A percentile compares a stretch with the other conserved stretches of the same genome.
Evolutionary conservation across 331 rosid genomes (phyloP).

Genomic region (Stylosanthes scabra): DNA sequence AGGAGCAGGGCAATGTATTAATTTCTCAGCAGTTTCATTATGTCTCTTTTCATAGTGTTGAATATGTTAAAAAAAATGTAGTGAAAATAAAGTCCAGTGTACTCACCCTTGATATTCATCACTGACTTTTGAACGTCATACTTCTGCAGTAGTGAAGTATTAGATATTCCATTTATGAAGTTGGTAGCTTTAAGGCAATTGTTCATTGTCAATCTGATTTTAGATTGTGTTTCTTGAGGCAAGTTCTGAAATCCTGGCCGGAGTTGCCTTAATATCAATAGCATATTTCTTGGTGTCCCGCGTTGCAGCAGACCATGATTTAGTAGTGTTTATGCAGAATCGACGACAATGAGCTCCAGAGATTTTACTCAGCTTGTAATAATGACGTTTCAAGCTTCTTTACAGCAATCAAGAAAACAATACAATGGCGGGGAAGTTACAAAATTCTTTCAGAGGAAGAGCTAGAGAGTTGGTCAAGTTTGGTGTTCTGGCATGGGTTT

Average conservation of each 20-base stretch:
- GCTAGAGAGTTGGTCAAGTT: conserved; percentile 80
- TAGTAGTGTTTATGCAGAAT: conserved; percentile 83
- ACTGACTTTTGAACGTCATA: conserved; percentile 12
- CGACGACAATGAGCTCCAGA: conserved; percentile 73
- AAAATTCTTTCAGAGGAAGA: conserved; percentile 71
- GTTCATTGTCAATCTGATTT: conserved; percentile 22
- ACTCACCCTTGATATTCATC: conserved; percentile 22
- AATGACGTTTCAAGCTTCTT: conserved; percentile 69
- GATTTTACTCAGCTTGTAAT: conserved; percentile 73
- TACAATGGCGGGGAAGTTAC: conserved; percentile 79
- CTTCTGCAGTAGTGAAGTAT: neutral
- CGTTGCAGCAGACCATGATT: conserved; percentile 64
- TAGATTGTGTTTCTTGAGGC: conserved; percentile 26
- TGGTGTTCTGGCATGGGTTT: conserved; percentile 94
- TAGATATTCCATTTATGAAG: conserved; percentile 18
- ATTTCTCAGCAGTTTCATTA: conserved; percentile 4
- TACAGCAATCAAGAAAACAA: conserved; percentile 79
- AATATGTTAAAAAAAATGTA: conserved; percentile 10
- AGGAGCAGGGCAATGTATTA: neutral
- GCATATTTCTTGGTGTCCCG: conserved; percentile 59
- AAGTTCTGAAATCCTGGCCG: conserved; percentile 40
- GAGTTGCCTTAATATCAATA: conserved; percentile 45
- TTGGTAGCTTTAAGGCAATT: neutral
- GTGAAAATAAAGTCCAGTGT: conserved; percentile 16
- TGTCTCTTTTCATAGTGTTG: conserved; percentile 8